Percentiles rank a stretch among this genome's conserved stretches.
Evolutionary conservation across 805 yeast genomes (phyloP).

Genomic region (Nakazawaea laoshanensis): DNA sequence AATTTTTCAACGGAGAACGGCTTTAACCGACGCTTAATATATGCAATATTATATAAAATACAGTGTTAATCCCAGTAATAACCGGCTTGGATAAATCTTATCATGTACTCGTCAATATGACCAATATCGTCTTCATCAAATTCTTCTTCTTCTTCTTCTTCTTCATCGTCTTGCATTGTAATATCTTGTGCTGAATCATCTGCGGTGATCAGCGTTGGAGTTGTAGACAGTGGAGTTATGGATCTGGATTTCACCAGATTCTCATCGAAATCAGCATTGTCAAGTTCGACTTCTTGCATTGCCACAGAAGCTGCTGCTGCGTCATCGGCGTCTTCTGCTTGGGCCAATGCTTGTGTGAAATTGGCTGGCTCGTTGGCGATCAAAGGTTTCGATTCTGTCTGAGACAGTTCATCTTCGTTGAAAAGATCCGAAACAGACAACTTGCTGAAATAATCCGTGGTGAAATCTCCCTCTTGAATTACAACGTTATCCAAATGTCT

Average conservation of each 20-base stretch:
- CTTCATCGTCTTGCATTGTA: conserved; percentile 14
- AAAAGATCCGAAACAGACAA: conserved; percentile 79
- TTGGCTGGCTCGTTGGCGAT: conserved; percentile 19
- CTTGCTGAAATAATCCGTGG: conserved; percentile 91
- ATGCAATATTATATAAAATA: too few relatives aligned
- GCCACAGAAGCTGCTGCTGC: conserved; percentile 86
- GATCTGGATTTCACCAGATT: conserved; percentile 14
- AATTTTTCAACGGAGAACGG: too few relatives aligned
- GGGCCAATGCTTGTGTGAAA: conserved; percentile 49
- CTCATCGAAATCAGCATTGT: conserved; percentile 78
- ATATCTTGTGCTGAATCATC: too few relatives aligned
- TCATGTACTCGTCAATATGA: conserved; percentile 95
- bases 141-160: conserved; percentile 23
- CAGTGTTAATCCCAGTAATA: conserved; percentile 49
- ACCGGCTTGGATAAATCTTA: conserved; percentile 81
- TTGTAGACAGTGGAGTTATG: conserved; percentile 16
- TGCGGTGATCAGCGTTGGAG: conserved; percentile 17
- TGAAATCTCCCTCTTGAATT: conserved; percentile 96
- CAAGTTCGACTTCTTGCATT: conserved; percentile 75
- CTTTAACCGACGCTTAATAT: too few relatives aligned
- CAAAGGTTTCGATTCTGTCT: conserved; percentile 16
- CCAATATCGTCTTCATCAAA: conserved; percentile 60
- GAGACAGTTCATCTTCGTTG: conserved; percentile 43
- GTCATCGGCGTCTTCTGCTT: conserved; percentile 93
- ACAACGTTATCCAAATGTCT: conserved; percentile 89